These are phyloP conservation scores for Cenchrus fungigraminus DNA, from an alignment of 176 grass and related monocot genomes.

Conservation along the genomic window DNA sequence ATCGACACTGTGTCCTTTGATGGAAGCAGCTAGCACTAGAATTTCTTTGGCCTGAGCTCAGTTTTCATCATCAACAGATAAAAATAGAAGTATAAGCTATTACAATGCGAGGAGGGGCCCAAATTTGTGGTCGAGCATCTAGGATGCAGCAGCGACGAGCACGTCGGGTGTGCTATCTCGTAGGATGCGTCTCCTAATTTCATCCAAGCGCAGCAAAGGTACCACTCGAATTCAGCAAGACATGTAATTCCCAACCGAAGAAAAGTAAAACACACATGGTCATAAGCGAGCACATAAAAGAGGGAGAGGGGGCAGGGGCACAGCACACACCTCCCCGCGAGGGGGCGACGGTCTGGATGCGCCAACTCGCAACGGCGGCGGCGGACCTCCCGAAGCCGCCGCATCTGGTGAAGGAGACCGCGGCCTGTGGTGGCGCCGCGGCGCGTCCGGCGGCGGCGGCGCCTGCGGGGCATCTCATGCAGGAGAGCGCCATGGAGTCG, in stretches of 20 bases:
- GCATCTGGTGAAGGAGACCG: slow-evolving; percentile 22
- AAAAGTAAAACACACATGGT: too few species aligned
- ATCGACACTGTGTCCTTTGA: too few species aligned
- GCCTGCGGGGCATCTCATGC: slow-evolving; percentile 40
- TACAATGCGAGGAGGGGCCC: not conserved
- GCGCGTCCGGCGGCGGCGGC: not conserved
- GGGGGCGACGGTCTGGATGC: slow-evolving; percentile 37
- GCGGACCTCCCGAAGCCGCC: too few species aligned
- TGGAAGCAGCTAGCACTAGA: not conserved
- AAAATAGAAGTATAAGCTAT: not conserved
- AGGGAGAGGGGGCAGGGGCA: too few species aligned
- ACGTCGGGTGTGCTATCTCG: too few species aligned
- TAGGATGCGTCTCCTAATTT: too few species aligned
- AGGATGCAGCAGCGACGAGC: not conserved
- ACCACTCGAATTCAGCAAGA: not conserved
- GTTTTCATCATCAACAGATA: not conserved
- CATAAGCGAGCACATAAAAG: not conserved
- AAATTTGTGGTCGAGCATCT: not conserved
- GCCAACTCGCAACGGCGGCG: slow-evolving; percentile 7
- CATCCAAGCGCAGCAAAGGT: too few species aligned
- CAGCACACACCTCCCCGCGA: slow-evolving; percentile 43
- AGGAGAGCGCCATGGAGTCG: slow-evolving; percentile 51
- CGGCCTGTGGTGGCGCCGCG: not conserved
- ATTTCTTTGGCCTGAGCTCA: not conserved
- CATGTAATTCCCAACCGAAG: too few species aligned